A percentile compares a stretch with the other conserved stretches of the same genome.
These are phyloP conservation scores for Conringia planisiliqua DNA, from an alignment of 345 rosid species.

Conservation along the genomic window DNA sequence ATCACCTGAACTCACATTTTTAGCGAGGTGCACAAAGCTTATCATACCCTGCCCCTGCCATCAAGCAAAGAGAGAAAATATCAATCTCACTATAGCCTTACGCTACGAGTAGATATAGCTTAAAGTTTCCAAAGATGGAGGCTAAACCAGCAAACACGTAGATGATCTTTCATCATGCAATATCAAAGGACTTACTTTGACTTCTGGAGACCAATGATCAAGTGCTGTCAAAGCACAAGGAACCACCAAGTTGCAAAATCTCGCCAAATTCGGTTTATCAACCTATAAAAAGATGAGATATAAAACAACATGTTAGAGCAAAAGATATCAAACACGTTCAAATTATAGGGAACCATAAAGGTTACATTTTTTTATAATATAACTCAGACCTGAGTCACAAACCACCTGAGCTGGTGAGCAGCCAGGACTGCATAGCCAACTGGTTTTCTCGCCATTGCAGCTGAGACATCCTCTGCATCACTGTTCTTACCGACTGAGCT, in stretches of 20 bases:
- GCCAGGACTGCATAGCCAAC: conserved; percentile 64
- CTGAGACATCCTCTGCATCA: conserved; percentile 51
- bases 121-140: not conserved
- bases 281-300: conserved; percentile 38
- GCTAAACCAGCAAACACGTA: not conserved
- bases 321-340: not conserved
- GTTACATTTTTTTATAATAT: not conserved
- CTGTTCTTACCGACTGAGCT: conserved; percentile 54
- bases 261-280: conserved; percentile 52
- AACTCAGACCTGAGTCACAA: conserved; percentile 64
- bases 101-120: not conserved
- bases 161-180: not conserved
- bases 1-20: conserved; percentile 55
- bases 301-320: not conserved
- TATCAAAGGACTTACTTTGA: conserved; percentile 58
- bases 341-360: not conserved
- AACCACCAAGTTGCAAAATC: conserved; percentile 61
- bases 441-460: conserved; percentile 67
- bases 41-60: conserved; percentile 88
- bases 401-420: conserved; percentile 82
- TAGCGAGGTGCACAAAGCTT: conserved; percentile 57
- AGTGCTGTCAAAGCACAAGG: conserved; percentile 90
- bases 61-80: conserved; percentile 21
- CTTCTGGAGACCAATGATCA: conserved; percentile 90
- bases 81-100: conserved; percentile 7